Conservation (phyloP, 176 grass and related monocot species). For the barley (Hordeum vulgare) region DNA sequence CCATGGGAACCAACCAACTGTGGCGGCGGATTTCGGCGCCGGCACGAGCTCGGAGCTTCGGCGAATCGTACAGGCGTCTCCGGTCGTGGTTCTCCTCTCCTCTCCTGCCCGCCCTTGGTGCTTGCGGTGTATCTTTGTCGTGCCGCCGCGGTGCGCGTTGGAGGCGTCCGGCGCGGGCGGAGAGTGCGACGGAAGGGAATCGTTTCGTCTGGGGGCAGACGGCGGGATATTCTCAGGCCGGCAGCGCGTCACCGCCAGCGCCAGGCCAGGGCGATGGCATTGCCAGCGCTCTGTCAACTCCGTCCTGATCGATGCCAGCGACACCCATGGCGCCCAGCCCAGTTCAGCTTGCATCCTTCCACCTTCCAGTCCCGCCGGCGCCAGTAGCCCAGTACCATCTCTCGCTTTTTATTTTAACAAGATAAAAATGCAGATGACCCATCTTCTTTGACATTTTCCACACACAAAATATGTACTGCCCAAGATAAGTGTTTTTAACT, state of each 20-base stretch:
- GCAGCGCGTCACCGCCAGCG: not conserved
- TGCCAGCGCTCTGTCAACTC: not conserved
- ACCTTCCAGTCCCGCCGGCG: no score
- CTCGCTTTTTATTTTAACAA: no score
- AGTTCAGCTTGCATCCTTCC: no score
- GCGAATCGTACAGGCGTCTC: no score
- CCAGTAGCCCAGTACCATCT: no score
- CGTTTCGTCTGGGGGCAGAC: not conserved
- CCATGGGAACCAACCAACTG: not conserved
- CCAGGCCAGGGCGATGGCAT: not conserved
- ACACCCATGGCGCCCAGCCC: no score
- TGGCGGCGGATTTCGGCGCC: not conserved
- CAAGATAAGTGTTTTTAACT: no score
- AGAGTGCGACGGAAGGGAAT: not conserved
- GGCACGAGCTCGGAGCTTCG: no score
- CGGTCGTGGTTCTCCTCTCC: no score
- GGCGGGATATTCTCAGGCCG: conserved; percentile 12
- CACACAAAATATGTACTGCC: no score
- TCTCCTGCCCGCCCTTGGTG: not conserved
- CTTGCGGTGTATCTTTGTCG: not conserved
- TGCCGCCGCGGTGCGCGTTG: not conserved
- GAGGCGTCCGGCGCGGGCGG: conserved; percentile 2
- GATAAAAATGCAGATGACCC: no score
- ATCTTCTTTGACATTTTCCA: no score
- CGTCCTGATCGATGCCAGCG: not conserved